phyloP scores from a whole-genome alignment of 192 early-diverging fungal genomes.

The Spinellus fusiger region DNA sequence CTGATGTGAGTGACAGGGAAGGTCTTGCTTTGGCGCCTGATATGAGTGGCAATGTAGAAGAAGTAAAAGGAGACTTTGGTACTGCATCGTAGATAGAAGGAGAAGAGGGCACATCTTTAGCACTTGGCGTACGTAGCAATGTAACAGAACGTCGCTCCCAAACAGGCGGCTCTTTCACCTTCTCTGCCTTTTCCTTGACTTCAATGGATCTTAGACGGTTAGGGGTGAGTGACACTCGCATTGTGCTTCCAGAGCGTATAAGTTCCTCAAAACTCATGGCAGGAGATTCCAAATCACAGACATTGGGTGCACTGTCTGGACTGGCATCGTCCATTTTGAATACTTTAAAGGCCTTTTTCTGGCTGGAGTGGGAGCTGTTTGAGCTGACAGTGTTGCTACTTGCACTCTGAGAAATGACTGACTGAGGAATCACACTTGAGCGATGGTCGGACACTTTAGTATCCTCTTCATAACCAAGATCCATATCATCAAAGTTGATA shows the following conservation, averaged over 20 bases:
- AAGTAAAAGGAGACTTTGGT: not conserved
- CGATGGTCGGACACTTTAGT: not conserved
- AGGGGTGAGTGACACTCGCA: slow-evolving; percentile 52
- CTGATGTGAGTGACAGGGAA: too few species aligned
- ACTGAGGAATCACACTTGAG: slow-evolving; percentile 1
- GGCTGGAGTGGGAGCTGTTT: slow-evolving; percentile 1
- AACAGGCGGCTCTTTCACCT: not conserved
- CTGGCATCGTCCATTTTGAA: slow-evolving; percentile 3
- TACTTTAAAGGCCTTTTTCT: slow-evolving; percentile 10
- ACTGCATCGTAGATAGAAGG: slow-evolving; percentile 5
- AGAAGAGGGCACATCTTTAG: too few species aligned
- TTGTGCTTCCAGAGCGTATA: slow-evolving; percentile 43
- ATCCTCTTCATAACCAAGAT: slow-evolving; percentile 15
- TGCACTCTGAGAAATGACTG: slow-evolving; percentile 11
- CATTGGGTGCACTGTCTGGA: not conserved
- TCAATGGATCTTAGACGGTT: slow-evolving; percentile 54
- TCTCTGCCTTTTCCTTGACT: slow-evolving; percentile 29
- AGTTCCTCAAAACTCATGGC: slow-evolving; percentile 49
- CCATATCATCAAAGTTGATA: slow-evolving; percentile 25
- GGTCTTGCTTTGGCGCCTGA: not conserved
- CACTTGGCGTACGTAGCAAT: too few species aligned
- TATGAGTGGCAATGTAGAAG: not conserved
- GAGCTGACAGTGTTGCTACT: slow-evolving; percentile 8
- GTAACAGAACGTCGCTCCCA: slow-evolving; percentile 22
- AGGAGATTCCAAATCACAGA: slow-evolving; percentile 37